Evolutionary conservation across 768 basidiomycete genomes (phyloP).

Genomic region (Hygrophoropsis aurantiaca): DNA sequence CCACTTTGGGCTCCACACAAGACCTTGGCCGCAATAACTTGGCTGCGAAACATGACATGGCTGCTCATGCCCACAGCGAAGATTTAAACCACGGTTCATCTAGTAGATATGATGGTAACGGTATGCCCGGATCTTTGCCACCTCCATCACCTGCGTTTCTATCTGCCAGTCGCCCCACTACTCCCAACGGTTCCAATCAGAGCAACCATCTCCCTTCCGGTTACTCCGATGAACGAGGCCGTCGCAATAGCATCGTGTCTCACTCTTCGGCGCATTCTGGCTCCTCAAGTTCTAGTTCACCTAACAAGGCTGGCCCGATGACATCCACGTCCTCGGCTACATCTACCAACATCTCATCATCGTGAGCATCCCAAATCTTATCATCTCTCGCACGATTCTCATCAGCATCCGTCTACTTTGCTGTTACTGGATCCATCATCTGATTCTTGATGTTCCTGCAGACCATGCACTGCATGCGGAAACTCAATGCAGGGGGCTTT

Average conservation of each 20-base stretch:
- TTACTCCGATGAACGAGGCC: conserved; percentile 48
- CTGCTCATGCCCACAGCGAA: conserved; percentile 60
- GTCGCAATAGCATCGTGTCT: conserved; percentile 47
- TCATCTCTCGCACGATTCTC: conserved; percentile 9
- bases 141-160: conserved; percentile 47
- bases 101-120: conserved; percentile 11
- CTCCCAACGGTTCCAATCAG: conserved; percentile 50
- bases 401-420: conserved; percentile 7
- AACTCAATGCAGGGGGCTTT: conserved; percentile 92
- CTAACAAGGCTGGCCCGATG: conserved; percentile 42
- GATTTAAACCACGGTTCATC: conserved; percentile 59
- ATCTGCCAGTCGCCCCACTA: conserved; percentile 58
- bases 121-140: conserved; percentile 32
- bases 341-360: conserved; percentile 54
- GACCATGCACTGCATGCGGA: conserved; percentile 75
- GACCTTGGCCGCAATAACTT: conserved; percentile 53
- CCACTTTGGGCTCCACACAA: conserved; percentile 54
- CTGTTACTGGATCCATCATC: conserved; percentile 16
- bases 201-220: conserved; percentile 53
- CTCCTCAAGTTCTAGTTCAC: conserved; percentile 44
- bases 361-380: conserved; percentile 44
- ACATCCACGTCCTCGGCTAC: conserved; percentile 53
- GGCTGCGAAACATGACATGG: conserved; percentile 29
- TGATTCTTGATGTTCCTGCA: conserved; percentile 22
- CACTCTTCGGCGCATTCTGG: conserved; percentile 57